Conservation (phyloP, 345 rosid species). For the Eucalyptus paniculata region DNA sequence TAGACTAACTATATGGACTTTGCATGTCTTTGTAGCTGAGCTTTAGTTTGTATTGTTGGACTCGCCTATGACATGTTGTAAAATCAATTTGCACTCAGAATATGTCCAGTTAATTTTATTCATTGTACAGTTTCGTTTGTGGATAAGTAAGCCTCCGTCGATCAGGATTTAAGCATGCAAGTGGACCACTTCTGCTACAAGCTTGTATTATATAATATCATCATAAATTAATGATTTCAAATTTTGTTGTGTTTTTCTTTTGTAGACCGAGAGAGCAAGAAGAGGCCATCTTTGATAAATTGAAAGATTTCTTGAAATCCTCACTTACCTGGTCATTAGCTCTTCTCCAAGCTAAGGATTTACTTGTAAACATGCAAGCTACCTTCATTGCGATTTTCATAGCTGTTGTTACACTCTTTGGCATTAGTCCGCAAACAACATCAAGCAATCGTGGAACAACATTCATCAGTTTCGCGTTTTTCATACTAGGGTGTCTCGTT, state of each 20-base stretch:
- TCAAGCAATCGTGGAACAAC: background rate
- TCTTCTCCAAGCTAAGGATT: background rate
- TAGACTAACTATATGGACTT: background rate
- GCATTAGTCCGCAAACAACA: background rate
- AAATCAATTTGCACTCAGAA: background rate
- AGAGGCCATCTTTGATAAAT: background rate
- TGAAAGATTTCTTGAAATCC: background rate
- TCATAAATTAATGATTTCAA: background rate
- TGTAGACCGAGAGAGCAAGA: background rate
- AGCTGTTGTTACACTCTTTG: accelerated
- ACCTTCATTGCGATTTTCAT: background rate
- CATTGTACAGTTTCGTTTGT: background rate
- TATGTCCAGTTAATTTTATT: background rate
- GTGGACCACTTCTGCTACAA: background rate
- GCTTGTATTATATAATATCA: background rate
- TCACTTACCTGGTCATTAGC: background rate
- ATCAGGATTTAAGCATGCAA: background rate
- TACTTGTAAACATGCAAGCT: background rate
- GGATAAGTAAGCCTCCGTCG: background rate
- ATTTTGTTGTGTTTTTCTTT: background rate
- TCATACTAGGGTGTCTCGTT: background rate
- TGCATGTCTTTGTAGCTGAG: background rate
- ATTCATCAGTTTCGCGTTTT: background rate
- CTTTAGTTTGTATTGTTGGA: background rate
- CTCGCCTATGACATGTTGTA: background rate